Evolutionary conservation across 2,329 filamentous ascomycete genomes (phyloP).

Genomic region (Diaporthe citriasiana): DNA sequence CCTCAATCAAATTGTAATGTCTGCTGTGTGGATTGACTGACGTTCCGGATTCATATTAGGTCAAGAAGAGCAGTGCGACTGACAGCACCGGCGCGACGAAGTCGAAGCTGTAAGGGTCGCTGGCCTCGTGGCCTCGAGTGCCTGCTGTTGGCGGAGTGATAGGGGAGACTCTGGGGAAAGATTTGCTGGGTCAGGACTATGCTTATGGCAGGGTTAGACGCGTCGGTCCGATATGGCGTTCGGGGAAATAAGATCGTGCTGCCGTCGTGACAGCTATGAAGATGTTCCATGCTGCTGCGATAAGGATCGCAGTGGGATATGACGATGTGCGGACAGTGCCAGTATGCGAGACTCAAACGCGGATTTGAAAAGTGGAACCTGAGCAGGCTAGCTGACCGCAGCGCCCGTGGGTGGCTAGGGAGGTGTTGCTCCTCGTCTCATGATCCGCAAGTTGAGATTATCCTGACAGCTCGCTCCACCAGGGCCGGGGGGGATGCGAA

Average conservation of each 20-base stretch:
- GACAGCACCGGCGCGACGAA: background rate
- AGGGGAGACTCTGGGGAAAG: background rate
- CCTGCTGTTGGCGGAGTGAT: background rate
- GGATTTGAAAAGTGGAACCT: background rate
- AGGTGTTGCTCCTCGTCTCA: background rate
- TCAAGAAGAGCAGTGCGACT: background rate
- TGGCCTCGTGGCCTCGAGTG: background rate
- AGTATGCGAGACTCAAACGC: background rate
- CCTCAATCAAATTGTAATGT: background rate
- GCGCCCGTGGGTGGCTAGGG: background rate
- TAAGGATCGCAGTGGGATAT: background rate
- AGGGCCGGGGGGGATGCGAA: background rate
- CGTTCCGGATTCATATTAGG: background rate
- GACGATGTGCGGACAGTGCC: conserved; percentile 1
- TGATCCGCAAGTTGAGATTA: background rate
- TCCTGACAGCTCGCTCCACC: background rate
- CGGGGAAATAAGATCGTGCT: background rate
- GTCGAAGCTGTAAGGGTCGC: background rate
- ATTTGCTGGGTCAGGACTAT: no score
- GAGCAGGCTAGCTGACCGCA: background rate
- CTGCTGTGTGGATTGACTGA: background rate
- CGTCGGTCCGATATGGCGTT: background rate
- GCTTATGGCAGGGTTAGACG: background rate
- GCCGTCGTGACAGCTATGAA: background rate
- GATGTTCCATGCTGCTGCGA: background rate